These are phyloP conservation scores for Fusarium compactum DNA, from an alignment of 2,329 filamentous ascomycete genomes.

Conservation along the genomic window DNA sequence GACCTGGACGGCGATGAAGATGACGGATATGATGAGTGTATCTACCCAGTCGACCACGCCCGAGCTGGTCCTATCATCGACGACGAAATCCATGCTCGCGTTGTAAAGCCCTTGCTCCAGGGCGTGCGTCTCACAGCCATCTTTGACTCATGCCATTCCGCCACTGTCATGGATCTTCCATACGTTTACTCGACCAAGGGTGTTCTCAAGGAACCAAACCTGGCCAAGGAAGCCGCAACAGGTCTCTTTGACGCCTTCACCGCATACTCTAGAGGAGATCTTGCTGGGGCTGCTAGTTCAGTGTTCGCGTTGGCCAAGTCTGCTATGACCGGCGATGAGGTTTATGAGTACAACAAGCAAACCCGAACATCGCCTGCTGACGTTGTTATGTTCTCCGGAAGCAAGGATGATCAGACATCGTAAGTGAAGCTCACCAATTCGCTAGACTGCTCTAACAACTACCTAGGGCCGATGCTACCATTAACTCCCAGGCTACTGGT, in stretches of 20 bases:
- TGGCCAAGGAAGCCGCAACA: constrained; percentile 82
- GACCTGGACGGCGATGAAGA: constrained; percentile 82
- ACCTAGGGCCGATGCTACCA: constrained; percentile 86
- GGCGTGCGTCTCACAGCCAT: constrained; percentile 89
- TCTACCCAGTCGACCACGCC: constrained; percentile 81
- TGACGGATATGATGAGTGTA: constrained; percentile 82
- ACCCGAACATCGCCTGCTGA: constrained; percentile 96
- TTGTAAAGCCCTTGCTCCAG: constrained; percentile 80
- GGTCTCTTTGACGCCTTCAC: constrained; percentile 79
- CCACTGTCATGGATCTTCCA: constrained; percentile 80
- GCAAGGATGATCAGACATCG: constrained; percentile 95
- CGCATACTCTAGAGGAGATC: constrained; percentile 85
- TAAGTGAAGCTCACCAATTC: constrained; percentile 45
- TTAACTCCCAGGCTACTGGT: constrained; percentile 88
- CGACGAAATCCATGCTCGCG: constrained; percentile 81
- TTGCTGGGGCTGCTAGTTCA: constrained; percentile 82
- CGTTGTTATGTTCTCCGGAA: constrained; percentile 97
- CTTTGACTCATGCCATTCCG: constrained; percentile 85
- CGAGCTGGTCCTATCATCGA: constrained; percentile 79
- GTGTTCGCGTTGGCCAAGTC: constrained; percentile 91
- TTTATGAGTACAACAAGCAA: constrained; percentile 81
- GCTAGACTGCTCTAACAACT: constrained; percentile 34
- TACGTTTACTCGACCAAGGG: constrained; percentile 86
- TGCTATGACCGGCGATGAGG: constrained; percentile 81
- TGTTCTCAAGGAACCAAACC: constrained; percentile 82